A percentile compares a stretch with the other conserved stretches of the same genome.
These are phyloP conservation scores for Pezicula neosporulosa DNA, from an alignment of 2,329 filamentous ascomycete species.

Conservation along the genomic window DNA sequence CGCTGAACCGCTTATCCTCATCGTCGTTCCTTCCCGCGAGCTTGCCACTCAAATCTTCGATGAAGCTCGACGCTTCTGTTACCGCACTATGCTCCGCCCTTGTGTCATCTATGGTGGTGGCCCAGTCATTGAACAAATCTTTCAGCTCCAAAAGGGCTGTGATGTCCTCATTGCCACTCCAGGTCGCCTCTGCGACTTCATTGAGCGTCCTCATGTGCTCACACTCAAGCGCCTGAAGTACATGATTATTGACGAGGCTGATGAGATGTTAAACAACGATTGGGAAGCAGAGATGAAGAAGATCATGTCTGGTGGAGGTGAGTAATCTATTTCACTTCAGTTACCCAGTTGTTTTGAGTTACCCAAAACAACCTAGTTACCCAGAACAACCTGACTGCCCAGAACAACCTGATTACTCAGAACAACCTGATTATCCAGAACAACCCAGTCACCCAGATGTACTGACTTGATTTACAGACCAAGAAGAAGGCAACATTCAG, in stretches of 20 bases:
- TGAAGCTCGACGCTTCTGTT: conserved; percentile 88
- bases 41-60: conserved; percentile 93
- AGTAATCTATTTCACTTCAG: conserved; percentile 28
- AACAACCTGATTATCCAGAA: too few species aligned
- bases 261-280: conserved; percentile 80
- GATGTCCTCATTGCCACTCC: conserved; percentile 87
- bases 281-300: conserved; percentile 75
- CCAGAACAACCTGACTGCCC: too few species aligned
- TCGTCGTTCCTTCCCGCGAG: conserved; percentile 86
- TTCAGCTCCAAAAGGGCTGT: conserved; percentile 77
- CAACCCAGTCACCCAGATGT: background rate
- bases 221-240: conserved; percentile 75
- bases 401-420: too few species aligned
- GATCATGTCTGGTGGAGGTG: conserved; percentile 80
- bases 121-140: conserved; percentile 64
- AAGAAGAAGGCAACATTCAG: conserved; percentile 67
- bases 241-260: conserved; percentile 87
- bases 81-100: conserved; percentile 90
- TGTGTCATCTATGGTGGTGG: conserved; percentile 86
- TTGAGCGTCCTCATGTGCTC: conserved; percentile 65
- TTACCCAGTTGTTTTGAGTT: background rate
- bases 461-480: conserved; percentile 46
- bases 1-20: conserved; percentile 83
- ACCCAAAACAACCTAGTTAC: too few species aligned
- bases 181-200: conserved; percentile 82